These are phyloP conservation scores for Angophora floribunda DNA, from an alignment of 345 rosid species.

Conservation along the genomic window DNA sequence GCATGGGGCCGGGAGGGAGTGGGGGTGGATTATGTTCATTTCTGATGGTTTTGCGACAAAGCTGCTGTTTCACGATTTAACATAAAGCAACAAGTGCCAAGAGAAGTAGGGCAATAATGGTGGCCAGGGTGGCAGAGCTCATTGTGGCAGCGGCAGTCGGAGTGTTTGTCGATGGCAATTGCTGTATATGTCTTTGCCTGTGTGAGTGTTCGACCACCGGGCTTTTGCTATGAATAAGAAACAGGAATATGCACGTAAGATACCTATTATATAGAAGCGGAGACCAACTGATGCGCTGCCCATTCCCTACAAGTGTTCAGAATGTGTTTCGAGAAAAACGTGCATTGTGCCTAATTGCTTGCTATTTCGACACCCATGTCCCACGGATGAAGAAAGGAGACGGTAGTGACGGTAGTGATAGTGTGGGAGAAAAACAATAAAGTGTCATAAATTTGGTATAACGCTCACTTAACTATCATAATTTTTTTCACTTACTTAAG, in stretches of 20 bases:
- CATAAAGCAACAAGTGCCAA: not conserved
- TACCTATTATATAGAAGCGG: not conserved
- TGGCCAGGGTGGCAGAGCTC: not conserved
- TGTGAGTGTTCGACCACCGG: not conserved
- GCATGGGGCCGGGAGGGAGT: not conserved
- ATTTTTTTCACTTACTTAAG: no score
- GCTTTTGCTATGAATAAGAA: not conserved
- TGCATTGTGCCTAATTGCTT: not conserved
- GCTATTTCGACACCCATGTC: not conserved
- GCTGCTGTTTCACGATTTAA: not conserved
- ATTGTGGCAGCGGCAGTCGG: not conserved
- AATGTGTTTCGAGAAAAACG: not conserved
- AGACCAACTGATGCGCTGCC: not conserved
- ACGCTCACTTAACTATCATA: no score
- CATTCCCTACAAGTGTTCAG: not conserved
- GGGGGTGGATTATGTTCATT: not conserved
- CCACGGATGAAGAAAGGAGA: not conserved
- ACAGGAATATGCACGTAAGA: not conserved
- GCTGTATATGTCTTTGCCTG: not conserved
- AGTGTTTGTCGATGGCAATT: not conserved
- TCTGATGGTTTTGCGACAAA: not conserved
- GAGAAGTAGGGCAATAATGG: not conserved
- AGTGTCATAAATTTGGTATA: no score
- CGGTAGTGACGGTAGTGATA: not conserved
- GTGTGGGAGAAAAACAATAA: no score